Evolutionary conservation across 371 early-diverging fungal species (phyloP).

Genomic region (Mortierella sp.): DNA sequence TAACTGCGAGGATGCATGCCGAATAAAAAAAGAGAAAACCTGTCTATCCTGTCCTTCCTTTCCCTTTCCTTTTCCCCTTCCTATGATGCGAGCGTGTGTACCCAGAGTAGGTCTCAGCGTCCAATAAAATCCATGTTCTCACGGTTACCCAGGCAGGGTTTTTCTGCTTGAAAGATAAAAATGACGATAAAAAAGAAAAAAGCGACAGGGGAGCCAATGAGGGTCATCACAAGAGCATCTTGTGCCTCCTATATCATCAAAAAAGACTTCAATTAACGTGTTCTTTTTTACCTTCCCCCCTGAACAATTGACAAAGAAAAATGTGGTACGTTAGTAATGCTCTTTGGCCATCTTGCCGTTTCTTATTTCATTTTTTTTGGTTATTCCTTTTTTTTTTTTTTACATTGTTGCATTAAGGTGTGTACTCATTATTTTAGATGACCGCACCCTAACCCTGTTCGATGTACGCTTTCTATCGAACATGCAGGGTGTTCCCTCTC

Average conservation of each 20-base stretch:
- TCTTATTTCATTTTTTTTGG: neutral
- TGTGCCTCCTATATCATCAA: neutral
- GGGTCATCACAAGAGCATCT: neutral
- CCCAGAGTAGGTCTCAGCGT: neutral
- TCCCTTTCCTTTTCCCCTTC: neutral
- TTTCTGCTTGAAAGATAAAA: neutral
- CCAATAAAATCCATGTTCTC: constrained; percentile 2
- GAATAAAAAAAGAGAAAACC: neutral
- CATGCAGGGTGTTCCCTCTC: constrained; percentile 4
- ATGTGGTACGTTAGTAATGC: neutral
- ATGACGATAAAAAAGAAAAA: neutral
- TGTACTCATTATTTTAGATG: neutral
- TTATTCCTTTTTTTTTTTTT: neutral
- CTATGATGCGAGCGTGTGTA: neutral
- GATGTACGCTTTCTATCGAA: constrained; percentile 6
- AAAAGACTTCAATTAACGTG: neutral
- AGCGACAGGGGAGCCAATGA: neutral
- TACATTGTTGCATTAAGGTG: neutral
- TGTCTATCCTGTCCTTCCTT: neutral
- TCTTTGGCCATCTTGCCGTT: constrained; percentile 13
- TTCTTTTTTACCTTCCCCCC: neutral
- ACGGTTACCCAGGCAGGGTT: neutral
- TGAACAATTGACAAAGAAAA: neutral
- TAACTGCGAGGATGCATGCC: neutral
- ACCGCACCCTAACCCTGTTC: neutral